These are phyloP conservation scores for Pterocarpus macrocarpus DNA, from an alignment of 306 rosid species.

Conservation along the genomic window DNA sequence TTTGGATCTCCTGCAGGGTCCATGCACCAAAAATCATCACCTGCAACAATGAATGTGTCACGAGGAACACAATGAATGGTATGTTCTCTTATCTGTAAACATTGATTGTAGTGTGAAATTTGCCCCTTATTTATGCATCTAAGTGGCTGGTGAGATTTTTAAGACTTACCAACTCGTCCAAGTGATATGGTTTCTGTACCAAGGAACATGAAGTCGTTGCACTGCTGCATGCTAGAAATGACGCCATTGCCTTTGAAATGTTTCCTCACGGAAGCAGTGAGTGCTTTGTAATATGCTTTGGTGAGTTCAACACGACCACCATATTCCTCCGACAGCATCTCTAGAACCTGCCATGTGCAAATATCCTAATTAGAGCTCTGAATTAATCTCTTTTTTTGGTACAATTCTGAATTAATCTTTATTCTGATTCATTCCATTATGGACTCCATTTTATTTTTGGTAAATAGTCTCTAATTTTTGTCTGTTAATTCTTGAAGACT, in stretches of 20 bases:
- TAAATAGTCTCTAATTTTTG: no score
- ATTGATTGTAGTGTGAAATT: neutral
- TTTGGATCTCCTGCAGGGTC: constrained; percentile 74
- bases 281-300: constrained; percentile 71
- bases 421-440: neutral
- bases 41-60: constrained; percentile 41
- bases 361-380: neutral
- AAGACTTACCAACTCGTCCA: constrained; percentile 71
- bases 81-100: no score
- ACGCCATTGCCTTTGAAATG: constrained; percentile 85
- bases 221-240: constrained; percentile 84
- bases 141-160: neutral
- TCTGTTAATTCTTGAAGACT: no score
- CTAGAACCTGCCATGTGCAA: constrained; percentile 60
- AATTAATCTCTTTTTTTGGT: no score
- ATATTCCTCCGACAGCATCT: constrained; percentile 73
- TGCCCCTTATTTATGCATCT: no score
- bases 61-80: no score
- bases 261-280: constrained; percentile 65
- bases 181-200: constrained; percentile 80
- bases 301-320: constrained; percentile 79
- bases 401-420: neutral
- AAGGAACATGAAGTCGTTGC: constrained; percentile 85
- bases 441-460: no score
- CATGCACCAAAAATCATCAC: constrained; percentile 83